Base-by-base conservation (phyloP, 768 basidiomycete species). In the Sporobolomyces phaffii region DNA sequence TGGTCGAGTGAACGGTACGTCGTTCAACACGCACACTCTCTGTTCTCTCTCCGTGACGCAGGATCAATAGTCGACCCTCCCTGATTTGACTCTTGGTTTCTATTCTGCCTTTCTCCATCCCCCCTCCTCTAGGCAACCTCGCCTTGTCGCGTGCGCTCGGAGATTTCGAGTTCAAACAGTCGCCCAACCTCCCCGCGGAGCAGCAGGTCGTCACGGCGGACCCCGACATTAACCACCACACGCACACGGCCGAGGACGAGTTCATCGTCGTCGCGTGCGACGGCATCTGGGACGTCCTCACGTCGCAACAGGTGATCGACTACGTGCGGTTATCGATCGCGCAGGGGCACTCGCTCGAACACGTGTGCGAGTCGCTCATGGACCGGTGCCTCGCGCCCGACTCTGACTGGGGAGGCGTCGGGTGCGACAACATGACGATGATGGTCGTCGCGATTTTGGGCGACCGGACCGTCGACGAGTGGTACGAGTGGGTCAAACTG, bases 141-240 rank as follows among this genome's bases (percentile, higher is more conserved):
- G 94, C 96, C 0, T 80, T 98, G 43, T 93, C 93, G 20, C 84
- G 96, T 73, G 96, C 96, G 6, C 80, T 99, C 31, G 96, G 96
- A 61, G 96, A 99, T 77, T 98, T 99, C 77, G 91, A 96, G 71
- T 99, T 96, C 83, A 99, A 99, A 82, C 92, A 94, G 80, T 94
- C 93, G 76, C 84, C 84, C 53, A 78, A 83, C 22, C 78, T 97
- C 14, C 78, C 83, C 45, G 86, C 93, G 22, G 94, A 98, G 79
- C 84, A 85, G 54, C 96, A 99, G 78, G 86, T 93, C 64, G 96
- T 99, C 73, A 98, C 96, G 2, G 84, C 90, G 43, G 85, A 99
- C 77, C 96, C 96, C 26, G 96, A 99, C 64, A 81, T 99, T 70
- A 89, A 84, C 22, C 80, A 81, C 49, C 96, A 97, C 79, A 80